Evolutionary conservation across 345 rosid genomes (phyloP).

Genomic region (Lepidium didymum): DNA sequence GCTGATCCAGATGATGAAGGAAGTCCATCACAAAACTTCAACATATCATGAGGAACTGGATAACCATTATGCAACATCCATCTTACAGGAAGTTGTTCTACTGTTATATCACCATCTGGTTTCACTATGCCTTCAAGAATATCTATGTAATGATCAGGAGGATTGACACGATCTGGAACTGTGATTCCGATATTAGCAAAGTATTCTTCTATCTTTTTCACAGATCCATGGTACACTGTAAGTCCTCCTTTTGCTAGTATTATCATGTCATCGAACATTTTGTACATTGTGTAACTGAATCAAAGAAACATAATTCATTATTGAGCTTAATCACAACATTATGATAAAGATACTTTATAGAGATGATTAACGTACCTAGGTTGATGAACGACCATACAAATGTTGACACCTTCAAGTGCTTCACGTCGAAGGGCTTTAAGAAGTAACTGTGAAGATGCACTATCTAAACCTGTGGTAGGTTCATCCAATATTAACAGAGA

Average conservation of each 20-base stretch:
- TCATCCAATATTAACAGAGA: constrained; percentile 83
- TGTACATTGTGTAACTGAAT: constrained; percentile 64
- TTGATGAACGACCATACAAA: constrained; percentile 85
- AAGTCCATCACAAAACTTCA: constrained; percentile 49
- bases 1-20: constrained; percentile 20
- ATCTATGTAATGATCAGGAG: constrained; percentile 89
- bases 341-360: background rate
- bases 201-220: constrained; percentile 76
- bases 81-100: constrained; percentile 69
- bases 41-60: constrained; percentile 72
- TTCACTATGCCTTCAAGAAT: constrained; percentile 72
- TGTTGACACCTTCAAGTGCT: constrained; percentile 87
- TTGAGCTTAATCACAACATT: background rate
- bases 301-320: background rate
- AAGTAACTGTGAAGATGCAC: constrained; percentile 78
- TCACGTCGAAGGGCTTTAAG: constrained; percentile 80
- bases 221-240: constrained; percentile 72
- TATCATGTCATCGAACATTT: constrained; percentile 88
- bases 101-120: constrained; percentile 42
- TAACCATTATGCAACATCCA: constrained; percentile 93
- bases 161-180: constrained; percentile 78
- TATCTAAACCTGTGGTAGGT: constrained; percentile 89
- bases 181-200: constrained; percentile 60
- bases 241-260: constrained; percentile 88
- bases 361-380: constrained; percentile 48